These are phyloP conservation scores for Pontederia paniculata DNA, from an alignment of 176 grass and related monocot species.

Conservation along the genomic window DNA sequence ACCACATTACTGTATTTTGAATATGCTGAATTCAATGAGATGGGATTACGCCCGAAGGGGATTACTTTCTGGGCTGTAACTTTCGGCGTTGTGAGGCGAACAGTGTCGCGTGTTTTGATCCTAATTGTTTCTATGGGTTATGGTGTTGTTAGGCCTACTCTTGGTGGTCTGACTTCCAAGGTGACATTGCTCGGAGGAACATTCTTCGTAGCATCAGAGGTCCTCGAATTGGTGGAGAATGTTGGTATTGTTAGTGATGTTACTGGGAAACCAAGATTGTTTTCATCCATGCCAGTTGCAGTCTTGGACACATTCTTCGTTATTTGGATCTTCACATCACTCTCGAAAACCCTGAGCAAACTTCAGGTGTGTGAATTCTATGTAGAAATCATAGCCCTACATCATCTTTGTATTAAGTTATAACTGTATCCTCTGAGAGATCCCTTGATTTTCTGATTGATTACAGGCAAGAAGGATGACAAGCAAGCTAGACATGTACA, in stretches of 20 bases:
- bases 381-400: background rate
- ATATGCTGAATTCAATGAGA: conserved; percentile 40
- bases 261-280: conserved; percentile 34
- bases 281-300: conserved; percentile 39
- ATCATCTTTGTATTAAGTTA: background rate
- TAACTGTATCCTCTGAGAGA: background rate
- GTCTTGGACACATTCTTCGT: conserved; percentile 50
- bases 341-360: conserved; percentile 46
- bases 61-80: conserved; percentile 68
- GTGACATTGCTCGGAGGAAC: conserved; percentile 34
- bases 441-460: background rate
- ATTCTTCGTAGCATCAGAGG: conserved; percentile 49
- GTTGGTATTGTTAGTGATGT: conserved; percentile 65
- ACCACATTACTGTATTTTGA: conserved; percentile 63
- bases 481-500: conserved; percentile 59
- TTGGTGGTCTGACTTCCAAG: conserved; percentile 32
- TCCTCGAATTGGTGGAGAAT: conserved; percentile 47
- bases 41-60: conserved; percentile 45
- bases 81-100: conserved; percentile 25
- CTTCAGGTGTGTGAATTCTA: conserved; percentile 34
- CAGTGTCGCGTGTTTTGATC: conserved; percentile 46
- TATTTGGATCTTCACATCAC: conserved; percentile 63
- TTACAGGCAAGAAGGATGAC: conserved; percentile 43
- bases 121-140: conserved; percentile 62
- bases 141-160: conserved; percentile 40